Conservation (phyloP, 129 eudicot species). For the Ambrosia trifida region DNA sequence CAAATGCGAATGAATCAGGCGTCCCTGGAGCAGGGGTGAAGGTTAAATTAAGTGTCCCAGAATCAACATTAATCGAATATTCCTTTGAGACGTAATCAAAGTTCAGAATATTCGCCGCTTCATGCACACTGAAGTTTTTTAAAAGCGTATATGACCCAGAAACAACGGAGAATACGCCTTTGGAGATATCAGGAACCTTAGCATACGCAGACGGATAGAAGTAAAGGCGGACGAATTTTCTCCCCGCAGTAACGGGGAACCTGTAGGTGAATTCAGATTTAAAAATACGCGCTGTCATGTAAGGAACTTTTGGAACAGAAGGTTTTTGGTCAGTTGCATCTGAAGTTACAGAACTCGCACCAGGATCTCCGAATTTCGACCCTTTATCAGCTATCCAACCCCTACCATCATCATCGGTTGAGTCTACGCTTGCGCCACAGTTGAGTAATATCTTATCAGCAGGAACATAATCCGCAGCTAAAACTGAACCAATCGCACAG, state of each 20-base stretch:
- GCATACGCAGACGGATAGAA: slow-evolving; percentile 81
- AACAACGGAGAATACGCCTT: slow-evolving; percentile 67
- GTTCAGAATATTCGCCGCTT: slow-evolving; percentile 64
- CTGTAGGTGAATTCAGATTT: slow-evolving; percentile 63
- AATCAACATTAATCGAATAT: slow-evolving; percentile 63
- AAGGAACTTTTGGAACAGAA: slow-evolving; percentile 79
- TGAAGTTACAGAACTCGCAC: slow-evolving; percentile 41
- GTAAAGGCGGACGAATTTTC: slow-evolving; percentile 74
- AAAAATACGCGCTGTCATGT: slow-evolving; percentile 81
- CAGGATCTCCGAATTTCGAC: slow-evolving; percentile 47
- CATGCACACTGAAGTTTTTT: slow-evolving; percentile 77
- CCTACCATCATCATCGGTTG: slow-evolving; percentile 53
- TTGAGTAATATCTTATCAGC: slow-evolving; percentile 60
- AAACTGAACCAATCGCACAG: slow-evolving; percentile 24
- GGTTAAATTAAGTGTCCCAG: slow-evolving; percentile 49
- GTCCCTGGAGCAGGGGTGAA: slow-evolving; percentile 57
- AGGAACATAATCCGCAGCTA: slow-evolving; percentile 62
- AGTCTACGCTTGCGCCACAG: slow-evolving; percentile 66
- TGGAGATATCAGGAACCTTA: slow-evolving; percentile 44
- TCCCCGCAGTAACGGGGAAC: slow-evolving; percentile 72
- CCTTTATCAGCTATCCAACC: slow-evolving; percentile 71
- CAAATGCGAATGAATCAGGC: slow-evolving; percentile 63
- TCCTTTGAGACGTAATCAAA: slow-evolving; percentile 67
- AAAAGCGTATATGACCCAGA: slow-evolving; percentile 64
- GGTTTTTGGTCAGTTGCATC: slow-evolving; percentile 66